phyloP scores from a whole-genome alignment of 768 basidiomycete genomes.

The Naganishia onofrii region DNA sequence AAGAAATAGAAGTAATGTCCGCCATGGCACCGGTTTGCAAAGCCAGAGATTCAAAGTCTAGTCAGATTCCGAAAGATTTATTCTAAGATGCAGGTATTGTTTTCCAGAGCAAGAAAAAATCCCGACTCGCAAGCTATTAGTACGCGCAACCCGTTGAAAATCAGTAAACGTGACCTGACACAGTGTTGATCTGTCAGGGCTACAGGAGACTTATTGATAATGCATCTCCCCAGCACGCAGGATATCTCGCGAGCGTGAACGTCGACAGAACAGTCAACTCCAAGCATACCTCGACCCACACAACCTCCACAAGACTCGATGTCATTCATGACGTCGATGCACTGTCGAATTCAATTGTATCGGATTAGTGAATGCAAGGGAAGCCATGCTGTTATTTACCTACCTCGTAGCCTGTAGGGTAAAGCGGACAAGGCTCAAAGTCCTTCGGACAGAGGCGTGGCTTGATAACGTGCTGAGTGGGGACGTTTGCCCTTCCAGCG shows the following conservation, averaged over 20 bases:
- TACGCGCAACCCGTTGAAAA: no score
- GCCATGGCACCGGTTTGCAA: no score
- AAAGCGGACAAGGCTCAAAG: conserved; percentile 24
- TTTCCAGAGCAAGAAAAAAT: conserved; percentile 3
- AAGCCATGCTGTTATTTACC: neutral
- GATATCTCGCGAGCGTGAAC: neutral
- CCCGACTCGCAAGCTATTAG: neutral
- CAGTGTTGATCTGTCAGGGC: neutral
- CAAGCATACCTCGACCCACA: conserved; percentile 18
- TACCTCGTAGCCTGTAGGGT: conserved; percentile 24
- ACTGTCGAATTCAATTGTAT: neutral
- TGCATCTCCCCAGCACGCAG: neutral
- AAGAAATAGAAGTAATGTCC: no score
- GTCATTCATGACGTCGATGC: conserved; percentile 25
- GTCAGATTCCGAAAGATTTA: no score
- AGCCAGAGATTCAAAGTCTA: no score
- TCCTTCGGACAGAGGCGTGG: conserved; percentile 1
- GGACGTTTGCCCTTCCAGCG: neutral
- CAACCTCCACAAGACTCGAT: conserved; percentile 26
- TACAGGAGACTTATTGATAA: conserved; percentile 7
- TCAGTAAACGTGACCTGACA: neutral
- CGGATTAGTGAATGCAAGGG: neutral
- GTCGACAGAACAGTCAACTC: conserved; percentile 18
- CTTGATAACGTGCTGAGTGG: neutral
- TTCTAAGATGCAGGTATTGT: conserved; percentile 5